Base-by-base conservation (phyloP, 495 filamentous ascomycete species). In the Tuber calosporum region DNA sequence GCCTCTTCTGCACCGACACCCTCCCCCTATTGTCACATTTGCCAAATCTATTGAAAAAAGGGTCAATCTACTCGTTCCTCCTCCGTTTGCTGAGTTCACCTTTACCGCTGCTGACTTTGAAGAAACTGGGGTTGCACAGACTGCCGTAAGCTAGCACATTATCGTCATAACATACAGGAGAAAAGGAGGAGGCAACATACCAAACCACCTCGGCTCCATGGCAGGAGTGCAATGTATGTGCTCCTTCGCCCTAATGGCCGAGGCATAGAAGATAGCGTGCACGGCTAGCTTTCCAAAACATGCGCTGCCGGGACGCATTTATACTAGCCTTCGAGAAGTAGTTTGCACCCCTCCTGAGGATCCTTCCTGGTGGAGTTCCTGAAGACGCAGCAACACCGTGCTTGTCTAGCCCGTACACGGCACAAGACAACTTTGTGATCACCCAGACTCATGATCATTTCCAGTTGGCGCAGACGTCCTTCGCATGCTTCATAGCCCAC, bases 61-160 rank as follows among this genome's bases (percentile, higher is more conserved):
- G 95, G 83, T 96, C 91, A 58, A 99, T 98, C 41, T 93, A 86
- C 86, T 98, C 95, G 0, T 92, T 93, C 85, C 92, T 92, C 87
- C 96, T 94, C 76, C 95, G 85, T 85, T 96, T 97, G 40, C 90
- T 93, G 72, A 99, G 84, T 74, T 90, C 87, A 80, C 96, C 93
- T 22, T 90, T 96, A 11, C 80, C 80, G 30, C 92, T 90, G 67
- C 94, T 94, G 11, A 99, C 92, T 86, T 97, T 96, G 87, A 99
- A 99, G 87, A 98, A 98, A 0, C 92, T 97, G n/a, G 95, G 95
- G 36, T 95, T 95, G 13, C 94, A 74, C 96, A 93, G 13, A 97
- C 93, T 80, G 41, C 36, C 42, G 42, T 36, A 26, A n/a, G 26
- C 79, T 42, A 79, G 71, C 26, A 48, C 17, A 22, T 13, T n/a